phyloP scores from a whole-genome alignment of 2,329 filamentous ascomycete species.

The Neurospora sp. region DNA sequence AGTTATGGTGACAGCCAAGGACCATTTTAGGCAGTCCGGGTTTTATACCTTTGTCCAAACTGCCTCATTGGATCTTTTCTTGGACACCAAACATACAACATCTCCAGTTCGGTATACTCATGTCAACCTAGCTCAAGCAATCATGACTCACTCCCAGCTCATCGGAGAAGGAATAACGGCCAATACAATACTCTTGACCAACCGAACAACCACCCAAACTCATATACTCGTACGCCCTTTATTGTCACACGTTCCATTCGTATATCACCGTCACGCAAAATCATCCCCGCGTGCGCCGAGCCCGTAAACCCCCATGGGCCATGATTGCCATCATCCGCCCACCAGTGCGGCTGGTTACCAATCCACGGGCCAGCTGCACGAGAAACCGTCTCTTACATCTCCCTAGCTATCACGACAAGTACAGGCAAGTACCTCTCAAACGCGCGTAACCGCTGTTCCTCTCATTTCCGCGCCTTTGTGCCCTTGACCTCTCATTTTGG shows the following conservation, averaged over 20 bases:
- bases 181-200: not conserved
- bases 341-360: not conserved
- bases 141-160: not conserved
- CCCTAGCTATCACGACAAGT: not conserved
- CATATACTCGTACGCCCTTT: not conserved
- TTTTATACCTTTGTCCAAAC: not conserved
- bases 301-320: not conserved
- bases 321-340: not conserved
- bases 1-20: not conserved
- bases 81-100: not conserved
- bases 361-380: not conserved
- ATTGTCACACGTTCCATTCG: not conserved
- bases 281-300: not conserved
- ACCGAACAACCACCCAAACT: not conserved
- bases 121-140: not conserved
- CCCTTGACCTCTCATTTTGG: not conserved
- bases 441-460: not conserved
- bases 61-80: not conserved
- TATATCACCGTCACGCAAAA: not conserved
- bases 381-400: not conserved
- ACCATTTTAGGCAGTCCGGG: not conserved
- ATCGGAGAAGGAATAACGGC: not conserved
- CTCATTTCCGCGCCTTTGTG: not conserved
- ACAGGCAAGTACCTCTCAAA: not conserved
- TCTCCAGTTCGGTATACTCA: not conserved